Base-by-base conservation (phyloP, 805 yeast species). In the Yamadazyma kitorensis region DNA sequence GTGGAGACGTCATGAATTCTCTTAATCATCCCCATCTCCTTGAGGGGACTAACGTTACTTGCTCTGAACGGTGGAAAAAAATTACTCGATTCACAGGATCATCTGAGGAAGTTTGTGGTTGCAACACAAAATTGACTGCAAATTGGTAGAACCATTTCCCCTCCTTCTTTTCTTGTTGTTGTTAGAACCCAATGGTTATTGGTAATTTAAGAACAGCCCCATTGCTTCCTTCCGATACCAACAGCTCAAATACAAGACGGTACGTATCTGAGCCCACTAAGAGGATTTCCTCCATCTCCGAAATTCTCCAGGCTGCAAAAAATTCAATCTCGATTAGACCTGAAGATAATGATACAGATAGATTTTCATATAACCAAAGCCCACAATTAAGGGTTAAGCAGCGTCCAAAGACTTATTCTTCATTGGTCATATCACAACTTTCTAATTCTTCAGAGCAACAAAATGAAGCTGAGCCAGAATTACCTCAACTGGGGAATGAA, bases 341-440 rank as follows among this genome's bases (percentile, higher is more conserved):
- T n/a, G n/a, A n/a, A n/a, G n/a, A n/a, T 27, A n/a, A 19, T 19
- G 12, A 17, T 16, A 6, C 10, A 13, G 34, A 31, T 31, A 6
- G 5, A 8, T 17, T 26, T 27, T 34, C 38, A 8, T 38, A 13
- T 26, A 24, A 18, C 17, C 18, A 36, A 10, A 34, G 38, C 31
- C 36, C 41, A n/a, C 38, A 38, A 9, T 24, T 38, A n/a, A 24
- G 31, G 9, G 23, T 38, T 8, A 33, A 27, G 19, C 29, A 15
- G 6, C 11, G 15, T 2, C 11, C 34, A 18, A 33, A 25, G 19
- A 16, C 21, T 8, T 33, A 33, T 27, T 10, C 30, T 7, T 16
- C 31, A 6, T 29, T 29, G 11, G 15, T 7, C 17, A 12, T 33
- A 12, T 26, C 27, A 5, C 9, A 20, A 13, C 9, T 10, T 9